Conservation (phyloP, 257 asterid genomes). For the Anisodus acutangulus region DNA sequence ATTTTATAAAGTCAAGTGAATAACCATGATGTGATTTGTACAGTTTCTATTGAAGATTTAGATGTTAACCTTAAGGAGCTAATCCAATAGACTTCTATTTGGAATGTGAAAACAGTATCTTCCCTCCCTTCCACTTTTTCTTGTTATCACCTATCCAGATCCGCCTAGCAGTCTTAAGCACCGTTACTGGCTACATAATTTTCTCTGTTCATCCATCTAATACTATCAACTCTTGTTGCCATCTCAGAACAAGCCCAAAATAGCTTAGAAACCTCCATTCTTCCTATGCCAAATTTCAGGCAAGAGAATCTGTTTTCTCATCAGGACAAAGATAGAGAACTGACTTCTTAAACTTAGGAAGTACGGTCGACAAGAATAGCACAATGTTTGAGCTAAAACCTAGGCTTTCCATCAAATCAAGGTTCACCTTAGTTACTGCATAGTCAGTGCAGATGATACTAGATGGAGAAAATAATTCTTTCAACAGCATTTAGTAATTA, state of each 20-base stretch:
- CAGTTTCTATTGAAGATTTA: neutral
- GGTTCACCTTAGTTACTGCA: neutral
- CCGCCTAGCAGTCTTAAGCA: neutral
- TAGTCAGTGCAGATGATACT: neutral
- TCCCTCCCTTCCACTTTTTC: slow-evolving; percentile 11
- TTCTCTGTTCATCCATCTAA: slow-evolving; percentile 2
- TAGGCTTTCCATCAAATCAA: slow-evolving; percentile 10
- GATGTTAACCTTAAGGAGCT: slow-evolving; percentile 7
- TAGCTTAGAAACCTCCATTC: slow-evolving; percentile 20
- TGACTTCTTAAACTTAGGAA: slow-evolving; percentile 21
- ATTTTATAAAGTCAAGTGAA: slow-evolving; percentile 6
- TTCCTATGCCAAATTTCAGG: slow-evolving; percentile 18
- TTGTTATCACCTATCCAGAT: slow-evolving; percentile 22
- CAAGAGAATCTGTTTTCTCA: slow-evolving; percentile 22
- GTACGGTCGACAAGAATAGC: slow-evolving; percentile 15
- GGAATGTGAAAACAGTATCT: neutral
- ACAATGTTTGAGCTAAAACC: slow-evolving; percentile 23
- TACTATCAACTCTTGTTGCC: slow-evolving; percentile 12
- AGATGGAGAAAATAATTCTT: slow-evolving; percentile 17
- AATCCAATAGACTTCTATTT: neutral
- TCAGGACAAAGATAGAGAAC: slow-evolving; percentile 22
- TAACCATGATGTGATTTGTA: slow-evolving; percentile 17
- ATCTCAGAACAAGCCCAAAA: neutral
- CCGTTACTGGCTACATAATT: neutral
- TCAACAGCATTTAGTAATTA: neutral